Evolutionary conservation across 805 yeast genomes (phyloP), one percentile per base, ranked within the genome.

Genomic region (Cyberlindnera veronae): DNA sequence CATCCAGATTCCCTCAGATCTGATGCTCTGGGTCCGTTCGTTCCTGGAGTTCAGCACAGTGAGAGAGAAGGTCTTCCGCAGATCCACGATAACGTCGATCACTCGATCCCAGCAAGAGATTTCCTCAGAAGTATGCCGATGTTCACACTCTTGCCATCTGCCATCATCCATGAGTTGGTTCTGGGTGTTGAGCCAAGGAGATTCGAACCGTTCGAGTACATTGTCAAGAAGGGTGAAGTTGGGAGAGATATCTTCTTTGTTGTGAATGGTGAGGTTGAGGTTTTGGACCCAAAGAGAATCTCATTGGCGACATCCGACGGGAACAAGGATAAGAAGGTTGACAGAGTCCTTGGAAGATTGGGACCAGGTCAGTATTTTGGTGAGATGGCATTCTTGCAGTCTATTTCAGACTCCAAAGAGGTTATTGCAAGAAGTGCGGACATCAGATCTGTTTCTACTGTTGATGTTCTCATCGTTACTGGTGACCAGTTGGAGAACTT

Each of bases 191-290:
- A 81, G 48, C 76, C 84, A 13, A 53, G 63, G 38, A 60, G 68
- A 44, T 72, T 60, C 49, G 67, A 68, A 17, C 75, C 86, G 1
- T 79, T 77, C 62, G 80, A 81, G 50, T 72, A 69, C 50, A 72
- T 84, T 31, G 71, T 83, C 44, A 67, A 67, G 32, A 78, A 81
- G 52, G 81, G 81, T 29, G 81, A 77, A 36, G 39, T 51, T 1
- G 85, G 84, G 5, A 67, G 78, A 19, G 87, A 82, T 47, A 77
- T 84, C 20, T 84, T 71, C 55, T 81, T 84, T 52, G 71, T 84
- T 19, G 74, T 79, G 8, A 69, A 66, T 48, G 93, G 93, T 9
- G 81, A 77, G 50, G 85, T 82, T 5, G 90, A 84, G 55, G 86
- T 82, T 0, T 43, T 82, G 8, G 77, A 66, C 34, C 61, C 64